phyloP scores from a whole-genome alignment of 2,329 filamentous ascomycete species.

The Alternaria gansuensis region DNA sequence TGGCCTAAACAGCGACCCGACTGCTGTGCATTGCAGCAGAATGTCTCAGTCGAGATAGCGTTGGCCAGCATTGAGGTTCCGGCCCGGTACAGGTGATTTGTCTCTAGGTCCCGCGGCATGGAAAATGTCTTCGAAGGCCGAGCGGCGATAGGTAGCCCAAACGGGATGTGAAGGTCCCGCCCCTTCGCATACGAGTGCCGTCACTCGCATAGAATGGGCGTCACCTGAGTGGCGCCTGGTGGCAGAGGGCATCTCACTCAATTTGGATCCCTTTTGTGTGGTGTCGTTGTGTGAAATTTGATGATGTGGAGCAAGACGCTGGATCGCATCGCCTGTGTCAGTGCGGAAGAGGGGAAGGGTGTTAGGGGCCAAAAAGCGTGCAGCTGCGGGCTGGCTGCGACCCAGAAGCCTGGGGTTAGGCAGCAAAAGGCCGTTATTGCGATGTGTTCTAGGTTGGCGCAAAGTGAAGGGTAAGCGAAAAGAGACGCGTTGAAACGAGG shows the following conservation, averaged over 20 bases:
- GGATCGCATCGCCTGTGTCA: constrained; percentile 15
- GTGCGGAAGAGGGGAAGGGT: constrained; percentile 10
- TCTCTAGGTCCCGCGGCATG: constrained; percentile 11
- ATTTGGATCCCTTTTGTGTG: neutral
- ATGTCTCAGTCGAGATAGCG: constrained; percentile 26
- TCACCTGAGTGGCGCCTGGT: constrained; percentile 27
- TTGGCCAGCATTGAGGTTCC: constrained; percentile 11
- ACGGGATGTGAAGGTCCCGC: constrained; percentile 8
- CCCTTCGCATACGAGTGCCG: constrained; percentile 14
- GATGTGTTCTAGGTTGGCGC: constrained; percentile 9
- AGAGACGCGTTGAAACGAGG: constrained; percentile 24
- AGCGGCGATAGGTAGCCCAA: constrained; percentile 8
- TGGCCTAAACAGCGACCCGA: constrained; percentile 17
- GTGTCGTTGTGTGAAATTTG: constrained; percentile 3
- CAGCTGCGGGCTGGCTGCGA: constrained; percentile 16
- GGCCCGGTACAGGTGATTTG: constrained; percentile 14
- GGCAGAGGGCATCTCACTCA: neutral
- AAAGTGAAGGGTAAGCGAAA: constrained; percentile 14
- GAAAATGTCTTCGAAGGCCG: constrained; percentile 13
- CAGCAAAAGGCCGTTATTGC: constrained; percentile 25
- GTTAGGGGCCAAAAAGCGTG: constrained; percentile 18
- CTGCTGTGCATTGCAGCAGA: constrained; percentile 18
- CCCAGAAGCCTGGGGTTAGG: constrained; percentile 27
- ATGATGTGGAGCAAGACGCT: constrained; percentile 4
- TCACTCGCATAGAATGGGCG: constrained; percentile 26